Evolutionary conservation across 257 asterid genomes (phyloP).

Genomic region (Hygrophila difformis): DNA sequence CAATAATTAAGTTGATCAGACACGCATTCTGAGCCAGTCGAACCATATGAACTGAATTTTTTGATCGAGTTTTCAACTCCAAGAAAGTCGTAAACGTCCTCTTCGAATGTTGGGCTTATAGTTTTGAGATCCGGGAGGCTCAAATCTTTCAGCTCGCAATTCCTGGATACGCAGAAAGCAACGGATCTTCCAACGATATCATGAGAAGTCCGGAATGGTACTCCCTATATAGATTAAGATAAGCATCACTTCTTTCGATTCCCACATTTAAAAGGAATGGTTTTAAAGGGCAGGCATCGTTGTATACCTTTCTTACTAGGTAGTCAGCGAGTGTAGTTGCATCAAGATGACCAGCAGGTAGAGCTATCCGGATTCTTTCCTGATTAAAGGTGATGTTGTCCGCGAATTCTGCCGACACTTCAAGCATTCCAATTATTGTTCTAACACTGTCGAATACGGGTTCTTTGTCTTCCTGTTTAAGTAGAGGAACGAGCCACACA

Average conservation of each 20-base stretch:
- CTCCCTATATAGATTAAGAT: conserved; percentile 64
- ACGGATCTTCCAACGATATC: conserved; percentile 87
- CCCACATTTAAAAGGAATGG: background rate
- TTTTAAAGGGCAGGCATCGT: background rate
- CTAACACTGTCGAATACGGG: conserved; percentile 93
- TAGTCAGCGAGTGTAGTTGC: conserved; percentile 97
- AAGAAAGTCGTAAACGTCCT: conserved; percentile 71
- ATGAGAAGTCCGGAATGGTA: conserved; percentile 92
- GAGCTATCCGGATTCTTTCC: conserved; percentile 58
- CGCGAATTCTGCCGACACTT: conserved; percentile 94
- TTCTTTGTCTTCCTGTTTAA: conserved; percentile 89
- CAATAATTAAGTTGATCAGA: conserved; percentile 76
- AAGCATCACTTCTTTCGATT: too few species aligned
- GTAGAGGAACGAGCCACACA: background rate
- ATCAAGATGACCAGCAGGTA: conserved; percentile 98
- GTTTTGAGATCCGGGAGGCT: conserved; percentile 54
- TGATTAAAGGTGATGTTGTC: conserved; percentile 64
- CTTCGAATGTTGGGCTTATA: conserved; percentile 50
- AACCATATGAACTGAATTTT: conserved; percentile 89
- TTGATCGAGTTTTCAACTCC: conserved; percentile 82
- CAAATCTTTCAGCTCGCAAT: conserved; percentile 59
- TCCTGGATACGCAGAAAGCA: conserved; percentile 61
- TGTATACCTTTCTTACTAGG: conserved; percentile 81
- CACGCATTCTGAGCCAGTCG: conserved; percentile 89
- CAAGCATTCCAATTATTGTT: conserved; percentile 89